Evolutionary conservation across 1,284 basidiomycete species (phyloP).

Genomic region (Kalmanozyma brasiliensis): DNA sequence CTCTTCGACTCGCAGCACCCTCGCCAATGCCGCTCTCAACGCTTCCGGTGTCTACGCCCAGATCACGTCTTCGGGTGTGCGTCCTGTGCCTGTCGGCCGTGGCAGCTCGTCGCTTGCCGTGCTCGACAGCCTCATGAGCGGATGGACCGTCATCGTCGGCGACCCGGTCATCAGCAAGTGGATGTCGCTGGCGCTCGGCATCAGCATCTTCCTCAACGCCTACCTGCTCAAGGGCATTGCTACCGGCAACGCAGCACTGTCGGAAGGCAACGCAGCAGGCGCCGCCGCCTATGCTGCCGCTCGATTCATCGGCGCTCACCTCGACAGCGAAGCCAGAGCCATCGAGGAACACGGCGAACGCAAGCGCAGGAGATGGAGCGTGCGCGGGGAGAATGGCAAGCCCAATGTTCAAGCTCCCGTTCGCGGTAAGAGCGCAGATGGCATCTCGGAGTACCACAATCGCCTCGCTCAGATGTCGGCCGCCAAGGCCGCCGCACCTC

Average conservation of each 20-base stretch:
- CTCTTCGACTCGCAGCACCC: constrained; percentile 35
- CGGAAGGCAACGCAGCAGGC: constrained; percentile 64
- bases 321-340: constrained; percentile 50
- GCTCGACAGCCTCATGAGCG: constrained; percentile 87
- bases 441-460: constrained; percentile 68
- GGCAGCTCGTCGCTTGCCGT: constrained; percentile 59
- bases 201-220: constrained; percentile 91
- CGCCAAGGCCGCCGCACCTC: constrained; percentile 22
- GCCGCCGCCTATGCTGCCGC: constrained; percentile 67
- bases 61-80: constrained; percentile 22
- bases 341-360: constrained; percentile 39
- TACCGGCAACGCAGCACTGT: constrained; percentile 65
- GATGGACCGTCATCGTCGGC: constrained; percentile 93
- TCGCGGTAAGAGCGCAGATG: constrained; percentile 38
- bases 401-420: neutral
- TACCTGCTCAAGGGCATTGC: constrained; percentile 85
- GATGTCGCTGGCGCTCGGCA: constrained; percentile 87
- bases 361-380: constrained; percentile 26
- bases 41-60: constrained; percentile 50
- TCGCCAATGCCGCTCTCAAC: constrained; percentile 58
- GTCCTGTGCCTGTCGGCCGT: constrained; percentile 26
- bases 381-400: constrained; percentile 22
- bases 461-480: constrained; percentile 55
- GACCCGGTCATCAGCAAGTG: constrained; percentile 95
- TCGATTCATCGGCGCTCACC: constrained; percentile 65